Conservation (phyloP, 2,329 filamentous ascomycete genomes). For the Exserohilum rostratum region DNA sequence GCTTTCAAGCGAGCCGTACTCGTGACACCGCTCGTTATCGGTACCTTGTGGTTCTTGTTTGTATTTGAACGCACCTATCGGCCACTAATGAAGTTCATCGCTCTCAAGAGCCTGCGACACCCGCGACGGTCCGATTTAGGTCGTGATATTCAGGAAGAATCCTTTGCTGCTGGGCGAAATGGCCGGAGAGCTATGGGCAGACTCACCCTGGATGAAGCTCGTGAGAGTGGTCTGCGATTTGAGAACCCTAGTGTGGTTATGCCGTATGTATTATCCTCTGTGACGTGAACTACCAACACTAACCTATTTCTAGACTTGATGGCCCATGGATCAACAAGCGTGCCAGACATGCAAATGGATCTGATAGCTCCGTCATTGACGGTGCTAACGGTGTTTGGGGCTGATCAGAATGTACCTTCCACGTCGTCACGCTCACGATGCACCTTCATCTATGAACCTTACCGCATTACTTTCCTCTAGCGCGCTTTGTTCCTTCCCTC, state of each 20-base stretch:
- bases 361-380: slow-evolving; percentile 27
- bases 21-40: slow-evolving; percentile 75
- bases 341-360: slow-evolving; percentile 30
- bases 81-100: slow-evolving; percentile 90
- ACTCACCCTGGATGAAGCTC: slow-evolving; percentile 74
- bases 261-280: slow-evolving; percentile 60
- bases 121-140: slow-evolving; percentile 60
- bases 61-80: slow-evolving; percentile 82
- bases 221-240: slow-evolving; percentile 72
- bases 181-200: slow-evolving; percentile 34
- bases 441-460: slow-evolving; percentile 23
- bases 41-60: slow-evolving; percentile 88
- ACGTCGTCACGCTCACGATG: slow-evolving; percentile 6
- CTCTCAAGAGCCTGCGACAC: slow-evolving; percentile 79
- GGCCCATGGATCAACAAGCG: slow-evolving; percentile 67
- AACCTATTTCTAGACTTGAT: slow-evolving; percentile 59
- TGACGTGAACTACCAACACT: slow-evolving; percentile 1
- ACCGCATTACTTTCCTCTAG: slow-evolving; percentile 13
- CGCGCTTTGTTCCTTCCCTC: not conserved
- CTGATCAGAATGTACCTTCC: slow-evolving; percentile 7
- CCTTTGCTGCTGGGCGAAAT: slow-evolving; percentile 17
- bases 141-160: slow-evolving; percentile 53
- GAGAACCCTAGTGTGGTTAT: slow-evolving; percentile 76
- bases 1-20: slow-evolving; percentile 76
- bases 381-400: slow-evolving; percentile 24